Evolutionary conservation across 345 rosid genomes (phyloP), one percentile per base, ranked within the genome.

Genomic region (Citrus mangshanensis): DNA sequence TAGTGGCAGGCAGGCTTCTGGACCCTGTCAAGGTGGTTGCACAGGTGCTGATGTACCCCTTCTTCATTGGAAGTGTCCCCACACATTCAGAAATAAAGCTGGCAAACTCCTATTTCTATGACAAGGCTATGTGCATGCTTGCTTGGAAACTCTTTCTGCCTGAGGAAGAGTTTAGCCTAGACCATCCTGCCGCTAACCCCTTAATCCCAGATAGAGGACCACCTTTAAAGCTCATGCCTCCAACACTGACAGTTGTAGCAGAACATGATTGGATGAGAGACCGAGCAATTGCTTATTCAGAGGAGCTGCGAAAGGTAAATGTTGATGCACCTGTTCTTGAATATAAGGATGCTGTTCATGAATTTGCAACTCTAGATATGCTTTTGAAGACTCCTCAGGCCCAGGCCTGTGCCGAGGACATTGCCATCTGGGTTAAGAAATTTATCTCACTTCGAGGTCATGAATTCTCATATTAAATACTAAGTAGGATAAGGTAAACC

Each of bases 261-360:
- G 97, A 96, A 76, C 97, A 90, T 12, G 99, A 94, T 82, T 94
- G 97, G 97, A 96, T 94, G 99, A 90, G 97, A 83, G 99, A 96
- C 74, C 85, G 93, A 55, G 99, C 98, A 82, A 93, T 94, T 82
- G 93, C 94, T 46, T 96, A 94, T 82, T 93, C 95, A 0, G 97
- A 96, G 85, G 97, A 93, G 83, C 90, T 96, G 74, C 85, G 97
- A 61, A 96, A 89, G 87, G 97, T 90, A 72, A 96, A 94, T 51
- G 95, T 94, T 7, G 97, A 96, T 81, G 92, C 98, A 35, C 97
- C 99, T 9, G 88, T 94, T 68, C 90, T 94, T 32, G 97, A 96
- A 74, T 96, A 96, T 74, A 94, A 93, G 87, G 99, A 96, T 72
- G 94, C 98, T 19, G 95, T 91, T 46, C 99, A 94, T 81, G 99